phyloP scores from a whole-genome alignment of 1,139 yeast genomes.

The Suhomyces yuchorum region DNA sequence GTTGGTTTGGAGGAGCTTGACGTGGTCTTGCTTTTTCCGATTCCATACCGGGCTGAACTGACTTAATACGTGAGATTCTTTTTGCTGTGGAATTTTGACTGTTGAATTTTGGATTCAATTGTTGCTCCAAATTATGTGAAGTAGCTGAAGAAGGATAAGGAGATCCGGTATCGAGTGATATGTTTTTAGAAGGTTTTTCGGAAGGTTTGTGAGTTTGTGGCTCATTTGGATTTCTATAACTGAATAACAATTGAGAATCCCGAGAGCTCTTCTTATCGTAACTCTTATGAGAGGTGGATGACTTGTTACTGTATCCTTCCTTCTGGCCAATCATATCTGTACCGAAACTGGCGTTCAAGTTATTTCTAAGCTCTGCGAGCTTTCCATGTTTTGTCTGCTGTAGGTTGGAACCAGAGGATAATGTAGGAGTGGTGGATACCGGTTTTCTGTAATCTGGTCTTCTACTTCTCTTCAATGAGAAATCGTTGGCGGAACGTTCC shows the following conservation, averaged over 20 bases:
- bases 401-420: slow-evolving; percentile 30
- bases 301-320: slow-evolving; percentile 6
- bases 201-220: slow-evolving; percentile 2
- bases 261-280: slow-evolving; percentile 21
- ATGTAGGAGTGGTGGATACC: slow-evolving; percentile 9
- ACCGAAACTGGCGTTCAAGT: slow-evolving; percentile 22
- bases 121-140: slow-evolving; percentile 18
- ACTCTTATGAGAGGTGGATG: slow-evolving; percentile 11
- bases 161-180: slow-evolving; percentile 17
- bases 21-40: slow-evolving; percentile 13
- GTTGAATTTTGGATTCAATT: slow-evolving; percentile 16
- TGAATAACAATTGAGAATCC: slow-evolving; percentile 37
- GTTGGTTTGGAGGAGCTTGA: slow-evolving; percentile 17
- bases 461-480: slow-evolving; percentile 44
- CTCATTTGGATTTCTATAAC: slow-evolving; percentile 30
- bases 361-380: slow-evolving; percentile 36
- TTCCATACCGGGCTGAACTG: slow-evolving; percentile 15
- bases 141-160: slow-evolving; percentile 26
- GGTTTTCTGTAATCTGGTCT: slow-evolving; percentile 45
- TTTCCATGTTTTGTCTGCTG: slow-evolving; percentile 35
- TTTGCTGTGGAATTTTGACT: slow-evolving; percentile 16
- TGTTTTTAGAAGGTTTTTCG: background rate
- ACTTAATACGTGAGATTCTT: slow-evolving; percentile 16
- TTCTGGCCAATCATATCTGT: slow-evolving; percentile 13
- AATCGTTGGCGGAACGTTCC: slow-evolving; percentile 19